phyloP scores from a whole-genome alignment of 805 yeast genomes.

The Candida insectorum region DNA sequence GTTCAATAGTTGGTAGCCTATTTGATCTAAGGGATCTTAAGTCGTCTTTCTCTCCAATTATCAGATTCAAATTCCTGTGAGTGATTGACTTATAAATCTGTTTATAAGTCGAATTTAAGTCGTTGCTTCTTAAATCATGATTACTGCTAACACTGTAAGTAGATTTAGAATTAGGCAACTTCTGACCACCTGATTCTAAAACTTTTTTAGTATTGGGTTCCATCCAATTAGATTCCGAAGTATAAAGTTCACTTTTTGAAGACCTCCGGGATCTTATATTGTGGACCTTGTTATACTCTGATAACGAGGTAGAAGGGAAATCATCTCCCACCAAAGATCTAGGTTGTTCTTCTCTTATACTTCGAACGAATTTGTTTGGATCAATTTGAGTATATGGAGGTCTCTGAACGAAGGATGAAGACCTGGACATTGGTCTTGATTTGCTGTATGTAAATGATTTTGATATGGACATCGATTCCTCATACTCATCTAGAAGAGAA shows the following conservation, averaged over 20 bases:
- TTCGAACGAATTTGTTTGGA: background rate
- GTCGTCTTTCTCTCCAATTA: constrained; percentile 11
- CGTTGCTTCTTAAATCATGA: constrained; percentile 11
- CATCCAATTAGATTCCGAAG: constrained; percentile 51
- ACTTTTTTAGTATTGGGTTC: constrained; percentile 28
- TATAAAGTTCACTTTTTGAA: constrained; percentile 39
- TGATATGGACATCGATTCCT: constrained; percentile 36
- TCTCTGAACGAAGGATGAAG: constrained; percentile 12
- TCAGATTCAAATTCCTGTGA: constrained; percentile 25
- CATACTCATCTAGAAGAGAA: constrained; percentile 41
- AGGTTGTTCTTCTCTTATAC: background rate
- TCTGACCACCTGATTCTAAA: constrained; percentile 5
- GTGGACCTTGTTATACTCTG: constrained; percentile 30
- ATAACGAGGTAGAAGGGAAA: constrained; percentile 34
- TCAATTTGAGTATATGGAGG: constrained; percentile 2
- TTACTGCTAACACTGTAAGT: constrained; percentile 20
- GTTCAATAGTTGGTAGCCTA: constrained; percentile 15
- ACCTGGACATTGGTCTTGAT: constrained; percentile 19
- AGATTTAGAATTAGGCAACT: constrained; percentile 18
- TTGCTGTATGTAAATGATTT: constrained; percentile 19
- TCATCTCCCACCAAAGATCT: constrained; percentile 9
- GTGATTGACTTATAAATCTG: constrained; percentile 36
- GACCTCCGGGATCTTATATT: constrained; percentile 30
- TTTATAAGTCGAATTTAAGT: constrained; percentile 28
- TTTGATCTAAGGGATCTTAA: constrained; percentile 11